Conservation (phyloP, 768 basidiomycete species). For the Kondoa malvinella region DNA sequence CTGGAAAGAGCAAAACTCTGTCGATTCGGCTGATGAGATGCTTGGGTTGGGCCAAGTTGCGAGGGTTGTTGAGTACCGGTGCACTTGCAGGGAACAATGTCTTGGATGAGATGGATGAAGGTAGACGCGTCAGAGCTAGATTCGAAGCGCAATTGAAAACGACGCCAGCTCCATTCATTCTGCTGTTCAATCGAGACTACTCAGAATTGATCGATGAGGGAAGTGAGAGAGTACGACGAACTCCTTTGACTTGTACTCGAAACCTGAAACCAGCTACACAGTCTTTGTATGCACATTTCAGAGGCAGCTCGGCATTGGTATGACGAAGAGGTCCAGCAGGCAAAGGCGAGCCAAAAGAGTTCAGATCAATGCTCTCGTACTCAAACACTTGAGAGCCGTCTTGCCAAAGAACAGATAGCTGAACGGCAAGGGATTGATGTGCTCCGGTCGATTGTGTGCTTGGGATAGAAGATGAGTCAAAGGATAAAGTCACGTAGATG, state of each 20-base stretch:
- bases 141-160: not conserved
- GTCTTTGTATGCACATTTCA: constrained; percentile 7
- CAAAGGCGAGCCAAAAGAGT: not conserved
- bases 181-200: not conserved
- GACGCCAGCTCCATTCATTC: not conserved
- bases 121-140: not conserved
- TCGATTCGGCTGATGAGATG: no score
- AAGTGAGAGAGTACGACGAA: not conserved
- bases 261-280: not conserved
- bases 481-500: not conserved
- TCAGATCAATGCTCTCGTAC: not conserved
- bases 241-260: not conserved
- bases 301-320: not conserved
- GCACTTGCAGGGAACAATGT: not conserved
- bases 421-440: not conserved
- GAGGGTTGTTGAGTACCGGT: not conserved
- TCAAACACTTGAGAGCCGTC: not conserved
- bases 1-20: no score
- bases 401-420: not conserved
- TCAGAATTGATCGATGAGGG: not conserved
- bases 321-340: no score
- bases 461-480: not conserved
- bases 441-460: not conserved
- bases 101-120: not conserved
- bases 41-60: not conserved